Evolutionary conservation across 2,329 filamentous ascomycete species (phyloP), one percentile per base, ranked within the genome.

Genomic region (Talaromyces albobiverticillius): DNA sequence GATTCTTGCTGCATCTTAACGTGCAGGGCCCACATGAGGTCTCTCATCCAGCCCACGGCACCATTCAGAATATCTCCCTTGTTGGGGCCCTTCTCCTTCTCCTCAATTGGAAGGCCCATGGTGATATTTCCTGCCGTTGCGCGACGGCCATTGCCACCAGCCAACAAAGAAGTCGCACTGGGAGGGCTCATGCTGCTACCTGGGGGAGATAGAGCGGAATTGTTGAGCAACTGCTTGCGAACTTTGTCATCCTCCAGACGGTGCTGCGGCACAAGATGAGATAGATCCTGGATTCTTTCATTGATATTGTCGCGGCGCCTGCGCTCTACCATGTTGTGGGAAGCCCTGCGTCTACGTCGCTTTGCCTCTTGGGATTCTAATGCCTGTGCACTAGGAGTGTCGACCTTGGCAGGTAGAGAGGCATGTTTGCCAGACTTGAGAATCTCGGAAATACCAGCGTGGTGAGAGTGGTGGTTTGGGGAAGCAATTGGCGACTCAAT

Each of bases 61-160:
- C 94, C 93, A 67, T 97, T 97, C 64, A 99, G 86, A 56, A 99
- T 97, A 64, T 99, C 94, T 46, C 94, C 94, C 76, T 99, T 99
- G 79, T 97, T 97, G 5, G 94, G 94, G 0, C 94, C 94, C 69
- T 97, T 97, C 75, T 99, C 94, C 71, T 97, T 97, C 62, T 97
- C 94, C 64, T 99, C 94, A 32, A 95, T 82, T 0, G 94, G 93
- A 26, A 97, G 81, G 13, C 92, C 91, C 60, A 93, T 93, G 5
- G 91, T 96, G 64, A 96, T 96, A 67, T 89, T 95, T 34, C 88
- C 88, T 6, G 85, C 80, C n/a, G 79, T 79, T 26, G 91, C 91
- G 59, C 92, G 85, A 60, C 91, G 84, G 38, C 90, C 91, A 60
- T 86, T 89, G 22, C 89, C 89, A 14, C 90, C 91, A 49, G 91